A percentile compares a stretch with the other conserved stretches of the same genome.
Evolutionary conservation across 768 basidiomycete species (phyloP).

Genomic region (Tylopilus balloui): DNA sequence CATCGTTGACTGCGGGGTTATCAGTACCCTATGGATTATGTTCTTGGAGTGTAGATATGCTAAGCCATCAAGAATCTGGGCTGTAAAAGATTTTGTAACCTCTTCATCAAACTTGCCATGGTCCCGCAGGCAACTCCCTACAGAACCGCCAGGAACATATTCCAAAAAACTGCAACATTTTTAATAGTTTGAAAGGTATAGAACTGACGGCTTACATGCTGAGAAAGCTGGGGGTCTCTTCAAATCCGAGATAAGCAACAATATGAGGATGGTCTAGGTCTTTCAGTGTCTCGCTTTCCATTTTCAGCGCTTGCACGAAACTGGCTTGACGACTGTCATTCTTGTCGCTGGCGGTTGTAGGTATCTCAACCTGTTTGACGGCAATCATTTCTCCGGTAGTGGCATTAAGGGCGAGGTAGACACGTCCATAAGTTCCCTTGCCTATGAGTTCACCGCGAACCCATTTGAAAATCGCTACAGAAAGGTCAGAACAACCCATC

Average conservation of each 20-base stretch:
- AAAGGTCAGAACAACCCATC: slow-evolving; percentile 15
- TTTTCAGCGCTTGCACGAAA: slow-evolving; percentile 87
- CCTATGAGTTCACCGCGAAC: slow-evolving; percentile 97
- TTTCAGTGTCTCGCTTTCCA: slow-evolving; percentile 94
- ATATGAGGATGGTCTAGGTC: slow-evolving; percentile 97
- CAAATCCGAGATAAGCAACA: slow-evolving; percentile 94
- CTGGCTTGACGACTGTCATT: slow-evolving; percentile 79
- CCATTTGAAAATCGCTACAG: slow-evolving; percentile 90
- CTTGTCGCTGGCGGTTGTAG: slow-evolving; percentile 86
- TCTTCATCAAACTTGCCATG: slow-evolving; percentile 92
- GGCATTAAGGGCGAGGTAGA: slow-evolving; percentile 93
- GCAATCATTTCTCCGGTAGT: slow-evolving; percentile 99
- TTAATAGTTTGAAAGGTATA: not conserved
- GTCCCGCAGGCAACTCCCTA: slow-evolving; percentile 84
- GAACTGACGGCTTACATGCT: slow-evolving; percentile 70
- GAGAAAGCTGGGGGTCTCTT: slow-evolving; percentile 80
- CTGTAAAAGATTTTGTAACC: slow-evolving; percentile 88
- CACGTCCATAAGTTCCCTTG: slow-evolving; percentile 93
- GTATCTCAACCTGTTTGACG: slow-evolving; percentile 97
- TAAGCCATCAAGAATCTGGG: slow-evolving; percentile 86
- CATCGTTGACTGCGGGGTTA: not conserved
- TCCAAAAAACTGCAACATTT: slow-evolving; percentile 77
- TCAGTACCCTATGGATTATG: slow-evolving; percentile 83
- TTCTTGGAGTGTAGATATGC: slow-evolving; percentile 90
- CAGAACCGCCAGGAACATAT: slow-evolving; percentile 96